Conservation (phyloP, 2,329 filamentous ascomycete species). For the Lachnellula willkommii region DNA sequence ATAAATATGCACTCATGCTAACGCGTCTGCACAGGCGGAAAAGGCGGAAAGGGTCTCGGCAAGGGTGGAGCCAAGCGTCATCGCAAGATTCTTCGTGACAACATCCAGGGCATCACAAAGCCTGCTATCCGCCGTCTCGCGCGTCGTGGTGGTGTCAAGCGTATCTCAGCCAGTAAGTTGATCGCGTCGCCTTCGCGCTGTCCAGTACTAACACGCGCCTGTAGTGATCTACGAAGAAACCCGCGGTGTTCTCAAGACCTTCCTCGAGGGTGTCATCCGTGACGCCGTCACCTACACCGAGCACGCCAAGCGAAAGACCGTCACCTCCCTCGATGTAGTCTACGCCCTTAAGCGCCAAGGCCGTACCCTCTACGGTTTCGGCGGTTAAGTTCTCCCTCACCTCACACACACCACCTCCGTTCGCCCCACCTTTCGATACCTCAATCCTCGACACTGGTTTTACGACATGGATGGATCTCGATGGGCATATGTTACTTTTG, state of each 20-base stretch:
- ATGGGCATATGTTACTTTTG: constrained; percentile 31
- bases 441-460: constrained; percentile 16
- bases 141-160: constrained; percentile 99
- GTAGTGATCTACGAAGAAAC: constrained; percentile 47
- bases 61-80: constrained; percentile 99
- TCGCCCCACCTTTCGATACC: constrained; percentile 20
- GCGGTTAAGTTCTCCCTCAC: constrained; percentile 47
- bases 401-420: constrained; percentile 35
- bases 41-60: constrained; percentile 92
- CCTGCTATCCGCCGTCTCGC: constrained; percentile 97
- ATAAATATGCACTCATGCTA: constrained; percentile 5
- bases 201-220: neutral
- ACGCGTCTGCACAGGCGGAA: constrained; percentile 28
- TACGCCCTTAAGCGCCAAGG: constrained; percentile 63
- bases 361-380: constrained; percentile 63
- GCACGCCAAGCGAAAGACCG: constrained; percentile 75
- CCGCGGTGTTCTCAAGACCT: constrained; percentile 76
- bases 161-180: constrained; percentile 83
- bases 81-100: constrained; percentile 98
- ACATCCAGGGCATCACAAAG: constrained; percentile 99
- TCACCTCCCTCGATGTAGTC: constrained; percentile 60
- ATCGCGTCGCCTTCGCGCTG: neutral
- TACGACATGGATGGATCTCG: constrained; percentile 5
- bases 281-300: constrained; percentile 46
- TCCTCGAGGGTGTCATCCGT: constrained; percentile 75